Percentiles rank a stretch among this genome's conserved stretches.
Conservation (phyloP, 2,329 filamentous ascomycete genomes). For the Aspergillus clavatus region DNA sequence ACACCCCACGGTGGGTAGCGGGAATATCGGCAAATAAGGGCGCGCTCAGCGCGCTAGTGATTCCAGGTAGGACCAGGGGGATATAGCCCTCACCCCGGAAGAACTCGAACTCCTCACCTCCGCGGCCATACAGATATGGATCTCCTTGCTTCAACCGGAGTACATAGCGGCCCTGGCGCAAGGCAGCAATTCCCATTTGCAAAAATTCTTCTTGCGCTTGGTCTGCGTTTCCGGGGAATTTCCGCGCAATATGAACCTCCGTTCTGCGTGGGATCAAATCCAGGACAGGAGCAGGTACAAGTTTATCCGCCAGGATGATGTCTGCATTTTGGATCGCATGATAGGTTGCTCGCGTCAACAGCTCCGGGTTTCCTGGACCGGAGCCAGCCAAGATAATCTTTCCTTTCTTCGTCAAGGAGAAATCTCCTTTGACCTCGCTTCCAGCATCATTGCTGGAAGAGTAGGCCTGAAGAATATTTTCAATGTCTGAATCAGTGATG, state of each 20-base stretch:
- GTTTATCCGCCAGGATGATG: constrained; percentile 50
- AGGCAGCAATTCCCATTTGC: constrained; percentile 65
- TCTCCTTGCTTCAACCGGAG: constrained; percentile 93
- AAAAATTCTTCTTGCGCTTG: constrained; percentile 87
- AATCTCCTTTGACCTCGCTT: constrained; percentile 11
- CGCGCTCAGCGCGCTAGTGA: constrained; percentile 82
- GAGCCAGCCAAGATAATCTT: constrained; percentile 85
- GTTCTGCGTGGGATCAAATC: constrained; percentile 87
- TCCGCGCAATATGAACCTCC: constrained; percentile 84
- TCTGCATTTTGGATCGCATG: constrained; percentile 46
- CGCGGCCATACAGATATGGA: constrained; percentile 91
- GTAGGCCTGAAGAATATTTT: constrained; percentile 70
- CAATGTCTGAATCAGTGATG: constrained; percentile 75
- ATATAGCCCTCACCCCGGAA: constrained; percentile 69
- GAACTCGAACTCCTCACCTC: constrained; percentile 85
- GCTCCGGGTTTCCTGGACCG: constrained; percentile 85
- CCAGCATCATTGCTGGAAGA: constrained; percentile 27
- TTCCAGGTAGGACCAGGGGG: constrained; percentile 74
- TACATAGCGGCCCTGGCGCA: constrained; percentile 69
- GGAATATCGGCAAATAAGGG: constrained; percentile 86
- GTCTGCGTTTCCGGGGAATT: constrained; percentile 96
- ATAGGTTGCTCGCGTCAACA: constrained; percentile 65
- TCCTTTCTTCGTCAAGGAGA: constrained; percentile 44
- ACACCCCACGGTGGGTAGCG: constrained; percentile 79
- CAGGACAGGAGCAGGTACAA: constrained; percentile 70